Conservation (phyloP, 768 basidiomycete genomes). For the Sarcodon aspratus region DNA sequence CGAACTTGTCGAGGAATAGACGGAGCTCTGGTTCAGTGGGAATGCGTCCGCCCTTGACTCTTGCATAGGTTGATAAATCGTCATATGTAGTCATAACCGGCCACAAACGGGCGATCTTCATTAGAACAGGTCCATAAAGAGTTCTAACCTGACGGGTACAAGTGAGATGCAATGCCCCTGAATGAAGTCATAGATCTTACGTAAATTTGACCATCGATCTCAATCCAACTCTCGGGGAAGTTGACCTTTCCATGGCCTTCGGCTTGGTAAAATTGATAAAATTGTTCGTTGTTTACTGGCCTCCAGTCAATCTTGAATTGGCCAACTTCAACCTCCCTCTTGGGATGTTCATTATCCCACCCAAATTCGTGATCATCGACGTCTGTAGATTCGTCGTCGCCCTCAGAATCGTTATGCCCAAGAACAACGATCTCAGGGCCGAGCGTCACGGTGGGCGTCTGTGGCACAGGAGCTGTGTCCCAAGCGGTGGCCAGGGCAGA, state of each 20-base stretch:
- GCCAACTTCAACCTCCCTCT: conserved; percentile 43
- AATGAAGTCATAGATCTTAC: conserved; percentile 20
- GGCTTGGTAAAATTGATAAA: conserved; percentile 49
- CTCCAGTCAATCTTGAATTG: conserved; percentile 74
- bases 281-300: conserved; percentile 85
- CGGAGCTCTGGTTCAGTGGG: conserved; percentile 86
- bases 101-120: conserved; percentile 76
- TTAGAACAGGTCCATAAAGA: conserved; percentile 72
- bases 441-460: conserved; percentile 36
- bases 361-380: conserved; percentile 63
- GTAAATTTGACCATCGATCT: conserved; percentile 34
- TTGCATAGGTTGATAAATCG: conserved; percentile 71
- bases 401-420: conserved; percentile 80
- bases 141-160: conserved; percentile 52
- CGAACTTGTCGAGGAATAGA: conserved; percentile 65
- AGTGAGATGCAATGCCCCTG: background rate
- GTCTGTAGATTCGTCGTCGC: conserved; percentile 41
- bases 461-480: conserved; percentile 34
- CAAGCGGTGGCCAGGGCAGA: conserved; percentile 34
- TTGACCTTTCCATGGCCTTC: conserved; percentile 32
- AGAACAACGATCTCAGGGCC: conserved; percentile 49
- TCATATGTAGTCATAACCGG: conserved; percentile 74
- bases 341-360: conserved; percentile 92
- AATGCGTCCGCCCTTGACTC: conserved; percentile 82
- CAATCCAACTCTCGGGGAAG: conserved; percentile 69